Percentiles rank a stretch among this genome's conserved stretches.
Conservation (phyloP, 441 rosid genomes). For the Populus hybrid region DNA sequence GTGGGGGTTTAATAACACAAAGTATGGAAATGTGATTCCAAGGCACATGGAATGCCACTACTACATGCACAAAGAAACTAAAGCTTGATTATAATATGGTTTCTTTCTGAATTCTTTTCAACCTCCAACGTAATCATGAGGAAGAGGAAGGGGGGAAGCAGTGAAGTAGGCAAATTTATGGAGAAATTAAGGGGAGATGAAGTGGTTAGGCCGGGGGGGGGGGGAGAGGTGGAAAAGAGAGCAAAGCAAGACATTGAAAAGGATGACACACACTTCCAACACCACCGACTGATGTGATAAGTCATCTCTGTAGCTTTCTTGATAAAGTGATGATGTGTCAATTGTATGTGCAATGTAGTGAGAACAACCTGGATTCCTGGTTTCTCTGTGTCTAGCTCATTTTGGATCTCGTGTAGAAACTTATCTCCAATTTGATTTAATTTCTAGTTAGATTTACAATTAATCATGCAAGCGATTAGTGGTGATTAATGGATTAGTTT, state of each 20-base stretch:
- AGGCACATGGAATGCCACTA: constrained; percentile 52
- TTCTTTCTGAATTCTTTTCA: constrained; percentile 7
- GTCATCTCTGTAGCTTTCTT: background rate
- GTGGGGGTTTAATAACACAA: constrained; percentile 15
- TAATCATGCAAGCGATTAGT: too few relatives aligned
- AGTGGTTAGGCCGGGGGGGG: background rate
- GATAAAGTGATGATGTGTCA: constrained; percentile 11
- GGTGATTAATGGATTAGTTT: background rate
- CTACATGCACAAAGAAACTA: constrained; percentile 21
- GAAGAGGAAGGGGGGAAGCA: constrained; percentile 18
- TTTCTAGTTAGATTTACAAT: too few relatives aligned
- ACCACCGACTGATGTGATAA: constrained; percentile 5
- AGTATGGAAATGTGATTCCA: constrained; percentile 27
- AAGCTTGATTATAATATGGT: constrained; percentile 5
- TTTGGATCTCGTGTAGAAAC: background rate
- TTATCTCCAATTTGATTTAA: too few relatives aligned
- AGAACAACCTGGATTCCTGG: too few relatives aligned
- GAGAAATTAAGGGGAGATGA: background rate
- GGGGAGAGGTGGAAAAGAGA: background rate
- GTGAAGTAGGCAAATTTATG: constrained; percentile 38
- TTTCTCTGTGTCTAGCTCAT: background rate
- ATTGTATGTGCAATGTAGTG: background rate
- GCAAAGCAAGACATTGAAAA: background rate
- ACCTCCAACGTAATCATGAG: constrained; percentile 15
- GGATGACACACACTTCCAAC: background rate